Evolutionary conservation across 768 basidiomycete genomes (phyloP), one percentile per base, ranked within the genome.

Genomic region (Trametes gibbosa): DNA sequence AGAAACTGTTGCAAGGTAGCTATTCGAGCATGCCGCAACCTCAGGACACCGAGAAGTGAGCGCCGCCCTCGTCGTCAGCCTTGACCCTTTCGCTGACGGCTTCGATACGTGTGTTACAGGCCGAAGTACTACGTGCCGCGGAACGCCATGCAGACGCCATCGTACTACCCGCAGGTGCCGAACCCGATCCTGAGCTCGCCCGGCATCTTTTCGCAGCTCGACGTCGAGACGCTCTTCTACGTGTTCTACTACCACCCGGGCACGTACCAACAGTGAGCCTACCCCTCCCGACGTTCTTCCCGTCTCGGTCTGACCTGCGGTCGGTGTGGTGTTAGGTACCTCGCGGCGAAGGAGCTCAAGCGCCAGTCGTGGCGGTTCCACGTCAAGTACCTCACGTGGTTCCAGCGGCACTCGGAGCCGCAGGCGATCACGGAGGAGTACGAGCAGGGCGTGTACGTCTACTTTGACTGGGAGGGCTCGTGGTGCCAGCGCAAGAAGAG

Each of bases 351-450:
- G 70, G 97, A 99, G 74, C 79, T 99, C 63, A 98, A 98, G 77
- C 83, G 90, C 50, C 96, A 98, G 71, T 95, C 93, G 40, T 99
- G 97, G 97, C 86, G 97, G 49, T 99, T 98, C 81, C 97, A 99
- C 73, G 92, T 98, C 61, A 98, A 98, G 75, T 99, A 98, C 72
- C 77, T 99, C 61, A 99, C 97, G 29, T 99, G 97, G 95, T 99
- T 99, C 84, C 97, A 98, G 73, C 85, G 97, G 37, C 93, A 97
- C 68, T 95, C 93, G 23, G 95, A 98, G 69, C 97, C 97, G 9
- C 93, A 96, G 69, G 95, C 95, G 1, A 98, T 99, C 72, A 99
- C 97, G 52, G 96, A 98, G 67, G 96, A 98, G 72, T 99, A 98
- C 73, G 97, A 99, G 75, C 95, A 98, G 76, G 97, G 97, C 14